Conservation (phyloP, 257 asterid genomes). For the Nicotiana knightiana region DNA sequence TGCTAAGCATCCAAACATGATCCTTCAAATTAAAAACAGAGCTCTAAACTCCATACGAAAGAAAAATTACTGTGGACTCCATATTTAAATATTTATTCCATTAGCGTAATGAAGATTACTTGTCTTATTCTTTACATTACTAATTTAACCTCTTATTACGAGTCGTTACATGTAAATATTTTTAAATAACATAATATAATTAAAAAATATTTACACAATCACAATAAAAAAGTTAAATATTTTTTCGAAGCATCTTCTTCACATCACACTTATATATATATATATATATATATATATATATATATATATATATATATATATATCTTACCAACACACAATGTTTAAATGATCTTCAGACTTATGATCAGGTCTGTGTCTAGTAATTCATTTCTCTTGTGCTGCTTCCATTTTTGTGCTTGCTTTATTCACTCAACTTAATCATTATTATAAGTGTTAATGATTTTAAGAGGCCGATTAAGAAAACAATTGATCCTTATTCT, state of each 20-base stretch:
- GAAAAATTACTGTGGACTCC: too few species aligned
- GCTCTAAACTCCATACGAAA: not conserved
- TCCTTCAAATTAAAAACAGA: not conserved
- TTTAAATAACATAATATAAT: not conserved
- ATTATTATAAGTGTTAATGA: not conserved
- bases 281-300: not conserved
- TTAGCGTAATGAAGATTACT: not conserved
- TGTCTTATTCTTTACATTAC: not conserved
- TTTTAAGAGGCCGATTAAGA: constrained; percentile 17
- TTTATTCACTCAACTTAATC: not conserved
- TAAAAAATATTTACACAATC: not conserved
- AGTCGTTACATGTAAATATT: not conserved
- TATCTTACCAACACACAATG: constrained; percentile 11
- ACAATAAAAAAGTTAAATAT: not conserved
- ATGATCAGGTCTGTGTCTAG: constrained; percentile 12
- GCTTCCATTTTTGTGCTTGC: not conserved
- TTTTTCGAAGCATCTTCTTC: not conserved
- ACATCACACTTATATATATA: not conserved
- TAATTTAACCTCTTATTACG: not conserved
- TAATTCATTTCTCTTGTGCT: not conserved
- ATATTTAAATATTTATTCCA: not conserved
- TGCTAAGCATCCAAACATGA: not conserved
- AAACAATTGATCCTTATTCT: not conserved
- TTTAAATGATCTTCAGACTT: not conserved
- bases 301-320: not conserved